Conservation (phyloP, 179 eudicot genomes). For the Amaranthus tricolor region DNA sequence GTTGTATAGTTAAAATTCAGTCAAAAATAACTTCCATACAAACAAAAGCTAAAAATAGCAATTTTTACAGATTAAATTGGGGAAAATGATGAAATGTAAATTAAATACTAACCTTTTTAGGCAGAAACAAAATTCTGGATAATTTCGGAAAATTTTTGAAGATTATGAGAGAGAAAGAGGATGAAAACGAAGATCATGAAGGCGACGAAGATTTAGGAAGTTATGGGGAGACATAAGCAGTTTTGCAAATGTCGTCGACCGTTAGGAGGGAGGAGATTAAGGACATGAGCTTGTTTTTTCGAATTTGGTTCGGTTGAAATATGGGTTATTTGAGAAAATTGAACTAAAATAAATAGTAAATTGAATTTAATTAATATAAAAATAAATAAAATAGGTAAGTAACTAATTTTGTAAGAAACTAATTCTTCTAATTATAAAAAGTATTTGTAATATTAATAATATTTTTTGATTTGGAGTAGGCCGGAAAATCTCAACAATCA, state of each 20-base stretch:
- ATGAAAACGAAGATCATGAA: constrained; percentile 5
- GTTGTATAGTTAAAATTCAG: constrained; percentile 9
- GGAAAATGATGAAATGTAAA: not conserved
- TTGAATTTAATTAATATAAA: too few relatives aligned
- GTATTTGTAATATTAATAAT: too few relatives aligned
- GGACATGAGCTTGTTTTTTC: not conserved
- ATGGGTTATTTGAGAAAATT: too few relatives aligned
- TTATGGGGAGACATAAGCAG: constrained; percentile 4
- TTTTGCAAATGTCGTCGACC: constrained; percentile 18
- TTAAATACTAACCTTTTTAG: constrained; percentile 3
- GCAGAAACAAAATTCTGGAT: not conserved
- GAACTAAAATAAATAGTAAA: too few relatives aligned
- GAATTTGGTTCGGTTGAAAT: too few relatives aligned
- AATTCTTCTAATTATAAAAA: too few relatives aligned
- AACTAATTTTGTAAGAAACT: too few relatives aligned
- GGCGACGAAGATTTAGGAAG: not conserved
- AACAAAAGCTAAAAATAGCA: constrained; percentile 14
- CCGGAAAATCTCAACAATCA: too few relatives aligned
- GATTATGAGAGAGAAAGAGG: constrained; percentile 9
- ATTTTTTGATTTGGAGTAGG: too few relatives aligned
- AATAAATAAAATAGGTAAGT: too few relatives aligned
- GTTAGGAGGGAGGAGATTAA: not conserved
- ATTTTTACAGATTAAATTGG: not conserved
- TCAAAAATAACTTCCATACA: not conserved
- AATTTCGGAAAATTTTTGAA: not conserved